Evolutionary conservation across 306 rosid species (phyloP).

Genomic region (Trifolium subterraneum): DNA sequence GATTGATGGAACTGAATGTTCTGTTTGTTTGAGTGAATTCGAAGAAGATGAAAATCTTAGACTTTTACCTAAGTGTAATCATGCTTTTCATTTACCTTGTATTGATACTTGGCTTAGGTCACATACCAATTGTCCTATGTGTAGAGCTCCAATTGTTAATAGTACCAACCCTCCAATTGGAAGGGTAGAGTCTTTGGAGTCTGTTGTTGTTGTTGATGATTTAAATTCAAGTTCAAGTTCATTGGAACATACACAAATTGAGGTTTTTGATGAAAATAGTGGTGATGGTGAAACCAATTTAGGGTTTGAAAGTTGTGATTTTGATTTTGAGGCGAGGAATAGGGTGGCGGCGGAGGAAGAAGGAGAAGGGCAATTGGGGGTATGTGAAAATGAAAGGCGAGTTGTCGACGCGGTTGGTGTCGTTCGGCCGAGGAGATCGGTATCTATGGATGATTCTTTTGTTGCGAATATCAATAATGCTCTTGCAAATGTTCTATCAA

Average conservation of each 20-base stretch:
- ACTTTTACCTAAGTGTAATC: conserved; percentile 82
- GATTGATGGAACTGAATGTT: conserved; percentile 81
- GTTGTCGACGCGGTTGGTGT: conserved; percentile 23
- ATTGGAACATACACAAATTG: conserved; percentile 42
- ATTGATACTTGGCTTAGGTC: conserved; percentile 94
- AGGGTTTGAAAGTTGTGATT: conserved; percentile 30
- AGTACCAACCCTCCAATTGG: background rate
- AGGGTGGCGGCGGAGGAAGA: conserved; percentile 38
- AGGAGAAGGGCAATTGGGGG: background rate
- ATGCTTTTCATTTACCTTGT: conserved; percentile 86
- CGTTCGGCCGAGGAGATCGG: conserved; percentile 55
- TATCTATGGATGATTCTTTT: conserved; percentile 65
- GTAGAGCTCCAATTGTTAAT: conserved; percentile 73
- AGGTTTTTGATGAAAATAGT: conserved; percentile 16
- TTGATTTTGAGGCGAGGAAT: conserved; percentile 48
- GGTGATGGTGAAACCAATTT: background rate
- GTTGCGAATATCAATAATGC: conserved; percentile 50
- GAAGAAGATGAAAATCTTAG: conserved; percentile 71
- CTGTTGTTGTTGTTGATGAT: conserved; percentile 8
- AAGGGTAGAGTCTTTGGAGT: conserved; percentile 32
- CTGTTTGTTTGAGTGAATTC: conserved; percentile 84
- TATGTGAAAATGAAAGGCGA: background rate
- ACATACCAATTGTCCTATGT: conserved; percentile 85
- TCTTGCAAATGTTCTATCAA: conserved; percentile 29
- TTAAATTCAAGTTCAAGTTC: background rate